Evolutionary conservation across 225 moss, liverwort and hornwort genomes (phyloP).

Genomic region (Sphagnum contortum): DNA sequence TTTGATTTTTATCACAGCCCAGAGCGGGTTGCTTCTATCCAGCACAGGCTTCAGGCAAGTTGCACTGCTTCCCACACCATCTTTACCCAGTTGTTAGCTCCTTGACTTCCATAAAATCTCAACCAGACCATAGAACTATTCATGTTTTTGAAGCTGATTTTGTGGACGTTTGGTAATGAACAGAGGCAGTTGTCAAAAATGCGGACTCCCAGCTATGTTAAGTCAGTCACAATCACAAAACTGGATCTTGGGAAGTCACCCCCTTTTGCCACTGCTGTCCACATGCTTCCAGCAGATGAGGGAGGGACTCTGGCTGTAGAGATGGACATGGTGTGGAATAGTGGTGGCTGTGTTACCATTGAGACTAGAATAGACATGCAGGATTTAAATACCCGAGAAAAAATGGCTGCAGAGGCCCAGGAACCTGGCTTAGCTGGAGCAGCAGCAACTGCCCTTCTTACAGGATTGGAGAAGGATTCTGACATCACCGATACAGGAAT

Average conservation of each 20-base stretch:
- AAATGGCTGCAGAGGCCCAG: constrained; percentile 43
- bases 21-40: constrained; percentile 36
- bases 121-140: no score
- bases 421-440: constrained; percentile 57
- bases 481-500: constrained; percentile 24
- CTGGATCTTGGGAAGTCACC: constrained; percentile 72
- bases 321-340: constrained; percentile 72
- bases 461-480: constrained; percentile 40
- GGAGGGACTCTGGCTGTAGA: constrained; percentile 71
- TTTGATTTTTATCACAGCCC: constrained; percentile 73
- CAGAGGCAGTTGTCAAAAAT: constrained; percentile 79
- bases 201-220: constrained; percentile 67
- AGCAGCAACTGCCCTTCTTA: constrained; percentile 46
- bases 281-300: constrained; percentile 52
- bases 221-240: constrained; percentile 59
- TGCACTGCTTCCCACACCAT: neutral
- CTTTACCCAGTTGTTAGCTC: no score
- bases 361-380: constrained; percentile 83
- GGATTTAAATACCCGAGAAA: constrained; percentile 62
- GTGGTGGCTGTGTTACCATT: constrained; percentile 74
- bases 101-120: no score
- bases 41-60: constrained; percentile 58
- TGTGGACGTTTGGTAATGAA: neutral
- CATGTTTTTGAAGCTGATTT: no score
- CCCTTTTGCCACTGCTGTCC: constrained; percentile 59